Conservation (phyloP, 345 rosid genomes). For the Nasturtium officinale region DNA sequence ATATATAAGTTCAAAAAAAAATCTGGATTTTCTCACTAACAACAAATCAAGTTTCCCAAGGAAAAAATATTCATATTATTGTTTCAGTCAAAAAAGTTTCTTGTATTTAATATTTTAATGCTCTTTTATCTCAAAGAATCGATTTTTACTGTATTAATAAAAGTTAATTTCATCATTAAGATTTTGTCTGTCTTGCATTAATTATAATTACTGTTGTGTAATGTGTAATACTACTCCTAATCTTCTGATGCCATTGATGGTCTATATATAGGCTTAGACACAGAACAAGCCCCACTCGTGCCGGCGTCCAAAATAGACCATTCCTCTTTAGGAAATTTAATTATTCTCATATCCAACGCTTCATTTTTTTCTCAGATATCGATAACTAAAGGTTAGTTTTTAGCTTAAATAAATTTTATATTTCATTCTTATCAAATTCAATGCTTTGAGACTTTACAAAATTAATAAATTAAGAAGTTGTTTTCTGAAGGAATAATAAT, state of each 20-base stretch:
- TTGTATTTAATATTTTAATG: conserved; percentile 30
- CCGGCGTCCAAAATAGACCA: conserved; percentile 33
- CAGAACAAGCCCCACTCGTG: conserved; percentile 42
- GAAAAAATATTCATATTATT: background rate
- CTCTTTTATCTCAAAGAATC: background rate
- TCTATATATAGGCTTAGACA: conserved; percentile 36
- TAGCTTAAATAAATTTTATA: background rate
- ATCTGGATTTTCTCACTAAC: background rate
- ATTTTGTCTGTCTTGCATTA: conserved; percentile 18
- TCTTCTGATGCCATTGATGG: conserved; percentile 41
- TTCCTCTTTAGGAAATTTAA: background rate
- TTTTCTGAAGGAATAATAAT: conserved; percentile 24
- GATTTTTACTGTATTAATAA: conserved; percentile 13
- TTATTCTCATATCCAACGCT: background rate
- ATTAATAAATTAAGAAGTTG: background rate
- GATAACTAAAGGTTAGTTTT: background rate
- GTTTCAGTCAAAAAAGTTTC: conserved; percentile 22
- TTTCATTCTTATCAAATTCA: conserved; percentile 7
- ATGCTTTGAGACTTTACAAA: background rate
- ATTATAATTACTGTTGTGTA: conserved; percentile 26
- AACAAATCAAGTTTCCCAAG: conserved; percentile 8
- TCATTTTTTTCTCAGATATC: conserved; percentile 21
- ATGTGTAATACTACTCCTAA: conserved; percentile 24
- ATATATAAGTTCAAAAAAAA: background rate
- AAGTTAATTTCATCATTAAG: conserved; percentile 17